Percentiles rank a stretch among this genome's conserved stretches.
These are phyloP conservation scores for Botrytis galanthina DNA, from an alignment of 2,329 filamentous ascomycete genomes.

Conservation along the genomic window DNA sequence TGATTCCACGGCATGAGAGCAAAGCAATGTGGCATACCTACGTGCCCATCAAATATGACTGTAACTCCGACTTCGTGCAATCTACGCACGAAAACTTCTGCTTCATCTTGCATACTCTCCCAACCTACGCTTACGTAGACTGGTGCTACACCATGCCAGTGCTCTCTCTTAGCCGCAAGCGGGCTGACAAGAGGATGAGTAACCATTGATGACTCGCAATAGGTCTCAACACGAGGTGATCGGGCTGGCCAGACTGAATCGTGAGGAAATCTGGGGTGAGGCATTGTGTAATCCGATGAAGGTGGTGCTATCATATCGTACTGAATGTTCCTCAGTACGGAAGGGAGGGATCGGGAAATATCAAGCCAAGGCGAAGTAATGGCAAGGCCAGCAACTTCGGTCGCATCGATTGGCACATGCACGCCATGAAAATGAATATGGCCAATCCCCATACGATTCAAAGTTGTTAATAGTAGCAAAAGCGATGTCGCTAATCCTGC, in stretches of 20 bases:
- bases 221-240: conserved; percentile 54
- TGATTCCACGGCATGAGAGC: conserved; percentile 45
- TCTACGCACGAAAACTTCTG: conserved; percentile 56
- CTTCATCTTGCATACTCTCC: conserved; percentile 70
- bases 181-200: conserved; percentile 68
- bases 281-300: conserved; percentile 38
- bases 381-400: conserved; percentile 64
- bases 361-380: conserved; percentile 70
- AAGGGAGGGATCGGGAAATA: conserved; percentile 61
- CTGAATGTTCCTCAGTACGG: conserved; percentile 48
- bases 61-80: conserved; percentile 56
- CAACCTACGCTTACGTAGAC: conserved; percentile 67
- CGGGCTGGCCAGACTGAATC: conserved; percentile 58
- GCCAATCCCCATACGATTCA: conserved; percentile 47
- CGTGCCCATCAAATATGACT: conserved; percentile 69
- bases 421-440: conserved; percentile 58
- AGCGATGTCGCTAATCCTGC: conserved; percentile 68
- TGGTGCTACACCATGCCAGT: conserved; percentile 64
- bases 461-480: conserved; percentile 65
- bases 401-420: conserved; percentile 50
- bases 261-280: conserved; percentile 41
- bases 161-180: conserved; percentile 46
- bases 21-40: conserved; percentile 80
- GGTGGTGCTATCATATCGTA: conserved; percentile 66
- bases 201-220: conserved; percentile 53